These are phyloP conservation scores for Ophiocordyceps australis DNA, from an alignment of 2,329 filamentous ascomycete species.

Conservation along the genomic window DNA sequence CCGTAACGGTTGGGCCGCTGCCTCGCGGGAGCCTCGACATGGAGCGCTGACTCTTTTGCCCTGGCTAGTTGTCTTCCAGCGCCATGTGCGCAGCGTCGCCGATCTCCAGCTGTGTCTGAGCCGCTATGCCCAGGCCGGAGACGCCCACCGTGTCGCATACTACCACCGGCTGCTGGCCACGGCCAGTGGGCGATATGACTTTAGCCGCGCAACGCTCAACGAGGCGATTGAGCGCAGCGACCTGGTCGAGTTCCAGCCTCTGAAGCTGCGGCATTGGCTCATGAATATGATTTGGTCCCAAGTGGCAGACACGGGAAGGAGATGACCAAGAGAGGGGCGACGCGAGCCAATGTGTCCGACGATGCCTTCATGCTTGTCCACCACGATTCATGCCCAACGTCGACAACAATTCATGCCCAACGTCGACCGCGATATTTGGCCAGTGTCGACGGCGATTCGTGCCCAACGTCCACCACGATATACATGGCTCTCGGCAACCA, in stretches of 20 bases:
- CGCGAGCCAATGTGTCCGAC: not conserved
- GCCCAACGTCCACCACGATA: too few species aligned
- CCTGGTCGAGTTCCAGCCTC: conserved; percentile 24
- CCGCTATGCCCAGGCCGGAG: conserved; percentile 24
- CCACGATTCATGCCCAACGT: too few species aligned
- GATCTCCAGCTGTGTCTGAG: conserved; percentile 21
- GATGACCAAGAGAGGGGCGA: not conserved
- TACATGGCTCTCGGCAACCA: too few species aligned
- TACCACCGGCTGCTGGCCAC: conserved; percentile 49
- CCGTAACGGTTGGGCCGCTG: conserved; percentile 21
- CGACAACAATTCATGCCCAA: too few species aligned
- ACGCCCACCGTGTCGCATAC: conserved; percentile 29
- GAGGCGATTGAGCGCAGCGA: conserved; percentile 17
- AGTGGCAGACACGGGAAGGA: too few species aligned
- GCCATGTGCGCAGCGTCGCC: conserved; percentile 17
- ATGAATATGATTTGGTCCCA: too few species aligned
- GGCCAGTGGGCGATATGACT: conserved; percentile 49
- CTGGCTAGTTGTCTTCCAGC: conserved; percentile 18
- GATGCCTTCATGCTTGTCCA: not conserved
- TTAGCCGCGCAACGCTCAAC: conserved; percentile 42
- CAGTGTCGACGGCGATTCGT: too few species aligned
- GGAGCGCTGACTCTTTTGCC: not conserved
- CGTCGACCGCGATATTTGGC: too few species aligned
- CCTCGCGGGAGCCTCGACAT: not conserved
- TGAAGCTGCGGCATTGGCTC: conserved; percentile 36